phyloP scores from a whole-genome alignment of 257 asterid genomes.

The Ligustrum vulgare region DNA sequence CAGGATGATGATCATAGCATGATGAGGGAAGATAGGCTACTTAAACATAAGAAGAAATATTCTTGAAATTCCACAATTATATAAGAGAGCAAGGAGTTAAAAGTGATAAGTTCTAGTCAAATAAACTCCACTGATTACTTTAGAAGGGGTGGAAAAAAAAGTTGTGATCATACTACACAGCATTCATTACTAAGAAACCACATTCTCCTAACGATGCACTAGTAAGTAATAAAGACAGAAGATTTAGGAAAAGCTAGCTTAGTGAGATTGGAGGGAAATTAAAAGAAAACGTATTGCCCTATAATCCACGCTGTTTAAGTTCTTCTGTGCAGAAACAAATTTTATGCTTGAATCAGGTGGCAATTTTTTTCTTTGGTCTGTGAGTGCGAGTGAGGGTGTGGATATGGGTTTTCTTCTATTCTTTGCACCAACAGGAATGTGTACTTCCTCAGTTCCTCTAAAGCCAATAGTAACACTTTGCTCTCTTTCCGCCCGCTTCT shows the following conservation, averaged over 20 bases:
- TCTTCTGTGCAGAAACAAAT: not conserved
- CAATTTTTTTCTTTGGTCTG: not conserved
- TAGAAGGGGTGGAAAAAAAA: not conserved
- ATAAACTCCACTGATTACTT: not conserved
- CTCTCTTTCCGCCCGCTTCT: no score
- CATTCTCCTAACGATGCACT: not conserved
- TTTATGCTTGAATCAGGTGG: not conserved
- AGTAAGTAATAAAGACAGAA: not conserved
- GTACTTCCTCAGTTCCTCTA: no score
- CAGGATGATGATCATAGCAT: not conserved
- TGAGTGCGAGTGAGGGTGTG: not conserved
- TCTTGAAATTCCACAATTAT: not conserved
- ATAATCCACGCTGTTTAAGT: not conserved
- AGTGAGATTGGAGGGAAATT: not conserved
- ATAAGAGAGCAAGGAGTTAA: not conserved
- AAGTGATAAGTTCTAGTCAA: not conserved
- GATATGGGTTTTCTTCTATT: not conserved
- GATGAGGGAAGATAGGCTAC: not conserved
- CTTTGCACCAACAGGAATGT: no score
- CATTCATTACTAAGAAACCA: not conserved
- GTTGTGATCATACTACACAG: not conserved
- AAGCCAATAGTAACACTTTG: no score
- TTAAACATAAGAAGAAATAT: not conserved
- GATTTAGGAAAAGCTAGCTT: not conserved
- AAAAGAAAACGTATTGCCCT: not conserved